Percentiles rank a stretch among this genome's conserved stretches.
Evolutionary conservation across 202 grass and related monocot species (phyloP).

Genomic region (Eragrostis tef): DNA sequence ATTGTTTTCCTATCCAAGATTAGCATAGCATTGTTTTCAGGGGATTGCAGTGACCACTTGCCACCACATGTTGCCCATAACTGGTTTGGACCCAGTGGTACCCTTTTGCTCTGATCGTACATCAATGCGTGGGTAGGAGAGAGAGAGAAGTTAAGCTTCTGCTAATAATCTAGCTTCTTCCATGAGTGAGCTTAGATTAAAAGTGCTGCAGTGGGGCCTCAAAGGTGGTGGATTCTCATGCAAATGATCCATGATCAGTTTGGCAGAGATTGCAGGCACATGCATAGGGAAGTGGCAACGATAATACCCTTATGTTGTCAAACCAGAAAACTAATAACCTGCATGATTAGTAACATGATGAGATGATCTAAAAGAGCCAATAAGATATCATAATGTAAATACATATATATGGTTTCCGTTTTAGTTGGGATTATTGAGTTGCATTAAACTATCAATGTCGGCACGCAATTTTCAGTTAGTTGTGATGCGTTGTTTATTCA

Average conservation of each 20-base stretch:
- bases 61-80: constrained; percentile 58
- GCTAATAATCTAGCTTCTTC: constrained; percentile 48
- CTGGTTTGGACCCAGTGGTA: constrained; percentile 45
- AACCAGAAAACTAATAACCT: constrained; percentile 56
- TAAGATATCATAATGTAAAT: constrained; percentile 48
- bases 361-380: constrained; percentile 55
- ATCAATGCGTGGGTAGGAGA: constrained; percentile 46
- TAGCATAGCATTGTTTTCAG: constrained; percentile 30
- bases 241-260: constrained; percentile 57
- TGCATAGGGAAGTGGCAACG: constrained; percentile 50
- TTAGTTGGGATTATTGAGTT: constrained; percentile 44
- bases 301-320: constrained; percentile 59
- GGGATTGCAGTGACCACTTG: constrained; percentile 51
- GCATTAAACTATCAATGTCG: constrained; percentile 47
- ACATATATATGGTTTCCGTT: constrained; percentile 42
- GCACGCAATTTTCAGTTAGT: constrained; percentile 52
- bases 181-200: constrained; percentile 47
- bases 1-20: constrained; percentile 47
- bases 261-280: constrained; percentile 61
- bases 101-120: constrained; percentile 33
- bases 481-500: constrained; percentile 37
- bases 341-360: constrained; percentile 68
- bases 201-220: constrained; percentile 50
- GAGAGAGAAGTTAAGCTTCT: constrained; percentile 43
- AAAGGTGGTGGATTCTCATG: constrained; percentile 53